Base-by-base conservation (phyloP, 306 rosid species). In the Herpetospermum pedunculosum region DNA sequence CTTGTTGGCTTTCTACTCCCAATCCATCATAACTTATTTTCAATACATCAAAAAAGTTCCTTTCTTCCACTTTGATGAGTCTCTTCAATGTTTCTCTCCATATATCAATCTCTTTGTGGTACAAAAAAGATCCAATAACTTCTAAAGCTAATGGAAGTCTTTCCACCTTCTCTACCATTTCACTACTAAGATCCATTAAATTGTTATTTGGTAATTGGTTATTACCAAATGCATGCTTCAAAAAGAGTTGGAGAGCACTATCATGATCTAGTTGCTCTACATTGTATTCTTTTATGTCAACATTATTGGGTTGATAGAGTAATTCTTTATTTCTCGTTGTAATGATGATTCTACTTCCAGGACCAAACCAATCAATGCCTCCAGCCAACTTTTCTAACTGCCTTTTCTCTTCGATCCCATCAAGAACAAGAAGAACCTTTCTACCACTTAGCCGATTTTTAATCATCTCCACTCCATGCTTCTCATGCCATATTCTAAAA, bases 131-230 rank as follows among this genome's bases (percentile, higher is more conserved):
- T 18, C 54, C 54, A 48, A 48, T 16, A 8, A 48, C 54, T 48
- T 0, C 0, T 29, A 47, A 35, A 76, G 79, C 73, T 15, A 76
- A 35, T 19, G 79, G 79, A 49, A 76, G 63, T 3, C 79, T 72
- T 13, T 25, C 0, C 4, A 49, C 70, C 59, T 58, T 58, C 26
- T 11, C 16, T 12, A 71, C 30, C 28, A 73, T 70, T 26, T 37
- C 9, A 1, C 2, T 35, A 13, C 50, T 21, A 18, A 77, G 30
- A 26, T 11, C 15, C 12, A 44, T 58, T 25, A 30, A 72, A 8
- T 72, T 62, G 18, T 44, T 18, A 0, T 16, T 2, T 30, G 34
- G n/a, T n/a, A n/a, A n/a, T n/a, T 47, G 48, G 5, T 59, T 21
- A 2, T 26, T 37, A 55, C 25, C 35, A 18, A 43, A 70, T 29